Evolutionary conservation across 768 basidiomycete genomes (phyloP).

Genomic region (Psilocybe sp.): DNA sequence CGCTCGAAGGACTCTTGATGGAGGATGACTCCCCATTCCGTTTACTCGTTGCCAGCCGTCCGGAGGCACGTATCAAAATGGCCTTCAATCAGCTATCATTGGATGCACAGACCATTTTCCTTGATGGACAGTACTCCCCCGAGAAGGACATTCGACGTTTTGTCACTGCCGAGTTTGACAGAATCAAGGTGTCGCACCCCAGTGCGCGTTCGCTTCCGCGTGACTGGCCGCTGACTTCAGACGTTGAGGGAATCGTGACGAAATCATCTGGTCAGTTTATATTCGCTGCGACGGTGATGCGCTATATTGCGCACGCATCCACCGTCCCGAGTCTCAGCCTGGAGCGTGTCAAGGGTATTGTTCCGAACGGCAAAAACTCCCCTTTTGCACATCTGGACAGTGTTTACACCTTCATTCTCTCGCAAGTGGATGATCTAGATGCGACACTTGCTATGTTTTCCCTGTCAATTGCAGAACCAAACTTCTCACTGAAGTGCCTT

Average conservation of each 20-base stretch:
- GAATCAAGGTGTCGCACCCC: neutral
- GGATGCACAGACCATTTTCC: neutral
- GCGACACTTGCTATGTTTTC: too few species aligned
- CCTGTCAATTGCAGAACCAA: too few species aligned
- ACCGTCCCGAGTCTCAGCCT: neutral
- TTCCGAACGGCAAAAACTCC: too few species aligned
- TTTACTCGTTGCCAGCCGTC: constrained; percentile 3
- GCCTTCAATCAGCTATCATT: neutral
- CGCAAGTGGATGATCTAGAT: too few species aligned
- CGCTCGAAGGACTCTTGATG: neutral
- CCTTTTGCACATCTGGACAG: too few species aligned
- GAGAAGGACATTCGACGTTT: neutral
- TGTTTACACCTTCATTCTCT: too few species aligned
- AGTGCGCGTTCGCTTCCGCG: neutral
- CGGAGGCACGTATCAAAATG: neutral
- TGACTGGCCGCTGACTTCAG: neutral
- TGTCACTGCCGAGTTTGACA: neutral
- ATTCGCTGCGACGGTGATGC: constrained; percentile 4
- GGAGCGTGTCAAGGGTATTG: too few species aligned
- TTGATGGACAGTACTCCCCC: neutral
- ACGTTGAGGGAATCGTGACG: neutral
- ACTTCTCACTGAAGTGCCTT: too few species aligned
- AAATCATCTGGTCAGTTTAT: constrained; percentile 3
- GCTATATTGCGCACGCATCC: neutral
- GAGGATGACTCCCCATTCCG: neutral